These are phyloP conservation scores for Phialophora expanda DNA, from an alignment of 2,329 filamentous ascomycete species.

Conservation along the genomic window DNA sequence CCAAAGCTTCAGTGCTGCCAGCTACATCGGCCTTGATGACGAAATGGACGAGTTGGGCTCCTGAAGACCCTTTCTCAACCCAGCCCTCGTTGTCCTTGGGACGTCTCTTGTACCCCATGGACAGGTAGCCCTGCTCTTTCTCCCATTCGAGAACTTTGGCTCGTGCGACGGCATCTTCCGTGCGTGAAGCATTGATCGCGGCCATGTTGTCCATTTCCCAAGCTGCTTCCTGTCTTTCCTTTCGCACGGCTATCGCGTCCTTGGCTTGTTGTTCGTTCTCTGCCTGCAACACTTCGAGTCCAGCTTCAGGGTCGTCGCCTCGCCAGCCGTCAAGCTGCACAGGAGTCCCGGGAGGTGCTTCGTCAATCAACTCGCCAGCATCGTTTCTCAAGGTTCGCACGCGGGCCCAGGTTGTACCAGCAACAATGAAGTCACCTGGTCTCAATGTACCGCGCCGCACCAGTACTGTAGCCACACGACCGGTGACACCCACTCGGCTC, in stretches of 20 bases:
- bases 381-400: slow-evolving; percentile 87
- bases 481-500: slow-evolving; percentile 81
- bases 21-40: slow-evolving; percentile 91
- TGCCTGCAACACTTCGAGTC: slow-evolving; percentile 85
- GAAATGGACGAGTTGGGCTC: slow-evolving; percentile 68
- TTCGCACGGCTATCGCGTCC: slow-evolving; percentile 75
- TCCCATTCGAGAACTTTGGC: slow-evolving; percentile 51
- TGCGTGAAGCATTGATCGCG: slow-evolving; percentile 73
- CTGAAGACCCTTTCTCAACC: slow-evolving; percentile 44
- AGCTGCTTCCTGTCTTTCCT: slow-evolving; percentile 71
- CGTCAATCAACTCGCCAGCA: slow-evolving; percentile 71
- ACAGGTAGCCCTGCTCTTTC: slow-evolving; percentile 42
- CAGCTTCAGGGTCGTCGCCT: slow-evolving; percentile 76
- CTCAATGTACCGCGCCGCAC: slow-evolving; percentile 85
- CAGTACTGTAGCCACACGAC: slow-evolving; percentile 85
- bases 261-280: slow-evolving; percentile 78
- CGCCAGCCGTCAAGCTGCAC: slow-evolving; percentile 96
- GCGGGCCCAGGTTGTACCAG: slow-evolving; percentile 84
- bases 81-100: slow-evolving; percentile 42
- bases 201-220: slow-evolving; percentile 71
- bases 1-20: slow-evolving; percentile 89
- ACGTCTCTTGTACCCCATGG: slow-evolving; percentile 32
- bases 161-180: slow-evolving; percentile 62
- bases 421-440: slow-evolving; percentile 80
- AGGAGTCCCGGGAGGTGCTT: slow-evolving; percentile 84